A percentile compares a stretch with the other conserved stretches of the same genome.
Evolutionary conservation across 108 stramenopile genomes (phyloP).

Genomic region (Mayamaea pseudoterrestris): DNA sequence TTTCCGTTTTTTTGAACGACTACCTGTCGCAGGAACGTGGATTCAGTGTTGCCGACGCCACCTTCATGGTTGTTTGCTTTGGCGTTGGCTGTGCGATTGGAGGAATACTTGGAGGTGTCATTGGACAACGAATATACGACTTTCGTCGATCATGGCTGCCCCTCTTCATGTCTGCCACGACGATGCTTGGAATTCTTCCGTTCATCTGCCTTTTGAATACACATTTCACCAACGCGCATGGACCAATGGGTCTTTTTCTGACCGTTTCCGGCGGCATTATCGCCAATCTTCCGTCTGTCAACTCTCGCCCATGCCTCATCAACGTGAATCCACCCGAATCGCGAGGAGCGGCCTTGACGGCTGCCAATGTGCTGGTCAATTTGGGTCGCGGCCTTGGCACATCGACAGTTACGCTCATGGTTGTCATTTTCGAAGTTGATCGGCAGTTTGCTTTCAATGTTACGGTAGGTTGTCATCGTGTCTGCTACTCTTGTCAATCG

Average conservation of each 20-base stretch:
- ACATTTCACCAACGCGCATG: slow-evolving; percentile 24
- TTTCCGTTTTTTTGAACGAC: slow-evolving; percentile 63
- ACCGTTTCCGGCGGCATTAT: slow-evolving; percentile 34
- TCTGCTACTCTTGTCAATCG: neutral
- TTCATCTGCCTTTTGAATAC: slow-evolving; percentile 37
- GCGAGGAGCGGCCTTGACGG: slow-evolving; percentile 54
- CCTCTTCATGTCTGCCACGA: slow-evolving; percentile 41
- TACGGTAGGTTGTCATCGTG: slow-evolving; percentile 9
- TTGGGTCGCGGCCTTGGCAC: slow-evolving; percentile 55
- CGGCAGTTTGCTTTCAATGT: slow-evolving; percentile 44
- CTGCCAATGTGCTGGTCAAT: slow-evolving; percentile 48
- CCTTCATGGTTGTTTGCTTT: slow-evolving; percentile 43
- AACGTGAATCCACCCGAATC: slow-evolving; percentile 73
- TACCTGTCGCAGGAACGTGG: slow-evolving; percentile 54
- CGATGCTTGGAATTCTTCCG: slow-evolving; percentile 40
- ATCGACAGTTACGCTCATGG: slow-evolving; percentile 33
- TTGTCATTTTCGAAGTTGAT: slow-evolving; percentile 15
- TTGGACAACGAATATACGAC: slow-evolving; percentile 22
- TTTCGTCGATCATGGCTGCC: slow-evolving; percentile 34
- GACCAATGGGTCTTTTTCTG: slow-evolving; percentile 23
- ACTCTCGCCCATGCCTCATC: slow-evolving; percentile 54
- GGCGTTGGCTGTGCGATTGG: slow-evolving; percentile 49
- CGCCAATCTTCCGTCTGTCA: slow-evolving; percentile 49
- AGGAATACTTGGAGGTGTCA: slow-evolving; percentile 44
- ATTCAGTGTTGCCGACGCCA: slow-evolving; percentile 45